Evolutionary conservation across 371 early-diverging fungal species (phyloP).

Genomic region (Mucor plumbeus): DNA sequence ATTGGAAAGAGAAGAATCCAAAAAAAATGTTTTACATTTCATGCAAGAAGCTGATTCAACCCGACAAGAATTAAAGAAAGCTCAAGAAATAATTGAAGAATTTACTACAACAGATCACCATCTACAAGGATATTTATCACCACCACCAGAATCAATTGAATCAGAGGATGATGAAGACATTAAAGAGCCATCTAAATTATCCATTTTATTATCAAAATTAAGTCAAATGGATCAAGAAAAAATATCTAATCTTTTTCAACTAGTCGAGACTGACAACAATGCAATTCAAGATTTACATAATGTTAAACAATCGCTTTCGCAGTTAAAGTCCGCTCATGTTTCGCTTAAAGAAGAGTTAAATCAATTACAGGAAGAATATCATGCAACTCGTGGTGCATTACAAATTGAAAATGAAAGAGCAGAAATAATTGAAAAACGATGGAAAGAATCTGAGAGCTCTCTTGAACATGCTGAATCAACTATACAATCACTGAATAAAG

Average conservation of each 20-base stretch:
- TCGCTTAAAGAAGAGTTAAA: slow-evolving; percentile 17
- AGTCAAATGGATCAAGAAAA: neutral
- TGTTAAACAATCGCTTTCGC: neutral
- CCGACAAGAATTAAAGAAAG: slow-evolving; percentile 31
- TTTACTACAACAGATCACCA: neutral
- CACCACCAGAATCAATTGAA: slow-evolving; percentile 1
- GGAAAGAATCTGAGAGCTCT: slow-evolving; percentile 34
- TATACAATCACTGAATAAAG: slow-evolving; percentile 37
- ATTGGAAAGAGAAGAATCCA: slow-evolving; percentile 45
- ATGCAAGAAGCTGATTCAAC: slow-evolving; percentile 43
- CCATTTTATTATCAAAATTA: neutral
- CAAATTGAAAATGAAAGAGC: slow-evolving; percentile 32
- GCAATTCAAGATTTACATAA: too few relatives aligned
- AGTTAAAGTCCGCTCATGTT: neutral
- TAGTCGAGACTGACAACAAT: neutral
- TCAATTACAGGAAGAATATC: slow-evolving; percentile 17
- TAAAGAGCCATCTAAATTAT: neutral
- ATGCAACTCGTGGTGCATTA: slow-evolving; percentile 15
- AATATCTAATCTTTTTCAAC: neutral
- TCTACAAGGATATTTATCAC: neutral
- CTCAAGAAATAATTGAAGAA: slow-evolving; percentile 27
- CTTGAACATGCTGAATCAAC: slow-evolving; percentile 47
- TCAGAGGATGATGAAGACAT: neutral
- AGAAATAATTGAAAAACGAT: slow-evolving; percentile 32
- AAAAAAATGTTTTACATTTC: slow-evolving; percentile 48